A percentile compares a stretch with the other conserved stretches of the same genome.
These are phyloP conservation scores for Triticum dicoccoides DNA, from an alignment of 176 grass and related monocot species.

Conservation along the genomic window DNA sequence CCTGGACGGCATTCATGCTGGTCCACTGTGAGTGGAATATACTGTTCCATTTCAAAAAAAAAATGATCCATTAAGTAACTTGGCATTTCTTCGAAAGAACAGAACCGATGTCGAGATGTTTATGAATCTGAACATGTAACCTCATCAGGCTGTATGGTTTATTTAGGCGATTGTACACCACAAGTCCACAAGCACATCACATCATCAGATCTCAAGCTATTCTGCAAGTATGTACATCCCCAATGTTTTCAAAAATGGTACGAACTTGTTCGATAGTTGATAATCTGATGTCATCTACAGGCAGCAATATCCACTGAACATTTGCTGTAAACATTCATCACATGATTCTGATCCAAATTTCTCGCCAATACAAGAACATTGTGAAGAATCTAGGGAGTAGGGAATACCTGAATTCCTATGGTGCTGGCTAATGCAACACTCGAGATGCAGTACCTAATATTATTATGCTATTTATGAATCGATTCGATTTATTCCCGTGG, in stretches of 20 bases:
- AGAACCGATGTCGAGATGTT: neutral
- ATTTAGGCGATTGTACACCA: neutral
- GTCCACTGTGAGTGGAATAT: no score
- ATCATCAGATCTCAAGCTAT: constrained; percentile 18
- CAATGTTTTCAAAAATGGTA: constrained; percentile 28
- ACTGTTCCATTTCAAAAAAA: no score
- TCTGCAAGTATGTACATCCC: constrained; percentile 35
- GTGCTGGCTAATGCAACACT: constrained; percentile 21
- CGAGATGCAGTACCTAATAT: constrained; percentile 18
- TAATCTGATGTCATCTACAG: constrained; percentile 11
- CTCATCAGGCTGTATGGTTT: constrained; percentile 6
- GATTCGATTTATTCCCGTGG: constrained; percentile 66
- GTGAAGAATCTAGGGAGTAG: constrained; percentile 24
- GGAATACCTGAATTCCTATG: constrained; percentile 23
- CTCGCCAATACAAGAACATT: constrained; percentile 27
- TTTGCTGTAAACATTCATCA: neutral
- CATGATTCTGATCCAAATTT: constrained; percentile 8
- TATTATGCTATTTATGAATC: constrained; percentile 36
- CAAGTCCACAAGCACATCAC: neutral
- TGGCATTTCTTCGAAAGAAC: neutral
- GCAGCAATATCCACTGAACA: constrained; percentile 24
- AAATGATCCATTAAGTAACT: neutral
- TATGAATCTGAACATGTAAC: neutral
- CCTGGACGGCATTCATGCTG: no score
- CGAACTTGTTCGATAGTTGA: constrained; percentile 26